Evolutionary conservation across 1,284 basidiomycete species (phyloP).

Genomic region (Paramarasmius palmivorus): DNA sequence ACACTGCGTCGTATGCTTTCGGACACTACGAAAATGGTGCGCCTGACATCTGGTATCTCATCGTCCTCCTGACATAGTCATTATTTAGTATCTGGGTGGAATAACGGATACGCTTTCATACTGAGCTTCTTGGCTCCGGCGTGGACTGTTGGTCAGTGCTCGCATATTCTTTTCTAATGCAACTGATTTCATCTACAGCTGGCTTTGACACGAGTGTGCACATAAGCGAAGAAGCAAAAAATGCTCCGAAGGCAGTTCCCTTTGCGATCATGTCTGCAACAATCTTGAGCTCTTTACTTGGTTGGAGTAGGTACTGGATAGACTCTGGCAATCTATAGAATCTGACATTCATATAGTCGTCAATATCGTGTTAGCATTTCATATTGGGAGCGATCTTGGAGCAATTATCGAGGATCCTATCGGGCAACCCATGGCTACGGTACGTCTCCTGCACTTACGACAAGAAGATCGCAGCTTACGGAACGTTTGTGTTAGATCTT

Average conservation of each 20-base stretch:
- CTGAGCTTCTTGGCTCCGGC: conserved; percentile 50
- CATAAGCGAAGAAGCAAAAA: conserved; percentile 39
- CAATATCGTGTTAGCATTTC: conserved; percentile 14
- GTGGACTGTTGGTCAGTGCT: conserved; percentile 41
- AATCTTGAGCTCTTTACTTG: conserved; percentile 2
- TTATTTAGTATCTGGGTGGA: conserved; percentile 63
- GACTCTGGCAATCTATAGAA: too few relatives aligned
- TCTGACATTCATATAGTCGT: conserved; percentile 6
- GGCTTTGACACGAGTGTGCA: conserved; percentile 67
- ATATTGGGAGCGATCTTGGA: conserved; percentile 14
- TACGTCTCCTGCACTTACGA: background rate
- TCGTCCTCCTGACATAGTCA: background rate
- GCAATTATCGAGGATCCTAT: conserved; percentile 9
- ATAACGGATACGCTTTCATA: conserved; percentile 72
- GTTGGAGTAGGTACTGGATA: conserved; percentile 13
- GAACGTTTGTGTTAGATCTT: conserved; percentile 4
- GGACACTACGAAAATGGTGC: conserved; percentile 58
- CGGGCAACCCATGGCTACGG: conserved; percentile 17
- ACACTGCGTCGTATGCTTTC: conserved; percentile 65
- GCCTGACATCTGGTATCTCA: conserved; percentile 9
- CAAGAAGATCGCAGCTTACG: background rate
- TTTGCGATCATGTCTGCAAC: conserved; percentile 12
- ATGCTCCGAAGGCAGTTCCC: conserved; percentile 10
- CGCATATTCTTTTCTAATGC: background rate
- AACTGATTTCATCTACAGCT: conserved; percentile 25